These are phyloP conservation scores for Talinum fruticosum DNA, from an alignment of 148 eudicot genomes.

Conservation along the genomic window DNA sequence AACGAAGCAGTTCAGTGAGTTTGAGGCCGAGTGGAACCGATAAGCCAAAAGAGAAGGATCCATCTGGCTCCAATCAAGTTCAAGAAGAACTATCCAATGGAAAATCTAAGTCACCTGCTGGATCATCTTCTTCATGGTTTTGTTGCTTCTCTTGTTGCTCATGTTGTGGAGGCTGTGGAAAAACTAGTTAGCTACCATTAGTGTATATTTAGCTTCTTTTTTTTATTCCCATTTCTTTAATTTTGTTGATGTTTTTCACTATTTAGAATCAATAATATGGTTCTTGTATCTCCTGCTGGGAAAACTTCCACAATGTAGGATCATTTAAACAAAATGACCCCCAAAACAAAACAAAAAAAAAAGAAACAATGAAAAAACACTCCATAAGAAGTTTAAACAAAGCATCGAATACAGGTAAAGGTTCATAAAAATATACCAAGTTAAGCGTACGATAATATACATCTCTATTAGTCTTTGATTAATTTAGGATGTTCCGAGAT, in stretches of 20 bases:
- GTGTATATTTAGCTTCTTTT: constrained; percentile 1
- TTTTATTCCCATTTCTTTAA: neutral
- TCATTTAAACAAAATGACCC: too few species aligned
- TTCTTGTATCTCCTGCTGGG: neutral
- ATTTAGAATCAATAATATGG: neutral
- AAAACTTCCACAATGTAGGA: too few species aligned
- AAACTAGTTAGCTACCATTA: constrained; percentile 6
- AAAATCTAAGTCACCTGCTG: constrained; percentile 16
- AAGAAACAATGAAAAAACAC: too few species aligned
- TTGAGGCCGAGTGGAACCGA: constrained; percentile 26
- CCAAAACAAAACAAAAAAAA: too few species aligned
- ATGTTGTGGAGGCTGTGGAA: constrained; percentile 15
- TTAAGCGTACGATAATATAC: too few species aligned
- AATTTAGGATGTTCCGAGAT: too few species aligned
- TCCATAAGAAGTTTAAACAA: too few species aligned
- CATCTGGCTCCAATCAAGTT: constrained; percentile 11
- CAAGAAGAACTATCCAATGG: neutral
- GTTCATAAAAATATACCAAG: too few species aligned
- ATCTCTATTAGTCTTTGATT: too few species aligned
- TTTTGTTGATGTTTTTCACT: neutral
- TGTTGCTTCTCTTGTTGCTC: constrained; percentile 42
- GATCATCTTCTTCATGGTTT: constrained; percentile 23
- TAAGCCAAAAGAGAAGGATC: constrained; percentile 11
- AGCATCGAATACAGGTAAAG: too few species aligned
- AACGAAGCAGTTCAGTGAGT: constrained; percentile 29